Conservation (phyloP, 345 rosid genomes). For the Turnera subulata region DNA sequence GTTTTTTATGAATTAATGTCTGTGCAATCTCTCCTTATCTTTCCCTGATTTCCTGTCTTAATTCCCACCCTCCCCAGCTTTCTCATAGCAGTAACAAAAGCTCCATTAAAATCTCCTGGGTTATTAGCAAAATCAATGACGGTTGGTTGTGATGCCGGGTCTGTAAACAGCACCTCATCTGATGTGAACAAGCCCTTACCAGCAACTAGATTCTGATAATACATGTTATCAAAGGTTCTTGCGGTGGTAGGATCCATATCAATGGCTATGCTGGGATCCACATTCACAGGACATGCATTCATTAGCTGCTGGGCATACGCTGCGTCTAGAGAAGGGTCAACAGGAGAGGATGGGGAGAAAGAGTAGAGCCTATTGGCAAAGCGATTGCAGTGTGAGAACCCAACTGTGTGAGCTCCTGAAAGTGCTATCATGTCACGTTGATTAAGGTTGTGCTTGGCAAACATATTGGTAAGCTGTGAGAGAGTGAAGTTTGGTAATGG, state of each 20-base stretch:
- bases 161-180: slow-evolving; percentile 53
- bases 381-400: slow-evolving; percentile 78
- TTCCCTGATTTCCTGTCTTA: slow-evolving; percentile 59
- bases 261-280: slow-evolving; percentile 49
- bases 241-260: slow-evolving; percentile 61
- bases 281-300: slow-evolving; percentile 43
- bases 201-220: slow-evolving; percentile 63
- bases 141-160: slow-evolving; percentile 43
- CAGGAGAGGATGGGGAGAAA: slow-evolving; percentile 42
- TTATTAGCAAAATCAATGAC: slow-evolving; percentile 57
- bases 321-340: slow-evolving; percentile 65
- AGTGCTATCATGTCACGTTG: slow-evolving; percentile 80
- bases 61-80: slow-evolving; percentile 75
- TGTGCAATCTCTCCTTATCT: slow-evolving; percentile 66
- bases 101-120: slow-evolving; percentile 45
- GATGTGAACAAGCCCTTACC: slow-evolving; percentile 74
- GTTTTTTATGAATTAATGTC: slow-evolving; percentile 35
- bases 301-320: slow-evolving; percentile 54
- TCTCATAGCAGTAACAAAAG: slow-evolving; percentile 61
- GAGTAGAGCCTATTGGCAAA: slow-evolving; percentile 61
- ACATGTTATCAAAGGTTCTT: slow-evolving; percentile 52
- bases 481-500: slow-evolving; percentile 63
- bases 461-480: slow-evolving; percentile 38
- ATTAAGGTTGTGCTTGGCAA: slow-evolving; percentile 48
- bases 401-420: slow-evolving; percentile 87